Percentiles rank a stretch among this genome's conserved stretches.
These are phyloP conservation scores for Neurospora terricola DNA, from an alignment of 495 filamentous ascomycete species.

Conservation along the genomic window DNA sequence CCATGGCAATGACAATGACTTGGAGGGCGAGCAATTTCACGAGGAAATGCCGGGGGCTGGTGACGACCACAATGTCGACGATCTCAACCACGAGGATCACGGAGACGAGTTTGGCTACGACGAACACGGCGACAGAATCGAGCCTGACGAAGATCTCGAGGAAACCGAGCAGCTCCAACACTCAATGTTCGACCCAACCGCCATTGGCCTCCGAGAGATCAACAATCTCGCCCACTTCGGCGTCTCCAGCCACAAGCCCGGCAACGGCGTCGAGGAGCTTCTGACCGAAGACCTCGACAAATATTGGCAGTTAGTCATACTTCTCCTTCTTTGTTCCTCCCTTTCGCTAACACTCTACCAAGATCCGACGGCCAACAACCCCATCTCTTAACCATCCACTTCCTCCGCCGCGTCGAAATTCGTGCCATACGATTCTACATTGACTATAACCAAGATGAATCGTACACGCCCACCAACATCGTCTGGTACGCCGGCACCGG, in stretches of 20 bases:
- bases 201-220: slow-evolving; percentile 73
- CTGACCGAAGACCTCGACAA: slow-evolving; percentile 65
- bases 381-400: slow-evolving; percentile 87
- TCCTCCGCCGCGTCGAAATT: slow-evolving; percentile 84
- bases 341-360: slow-evolving; percentile 5
- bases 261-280: slow-evolving; percentile 78
- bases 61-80: slow-evolving; percentile 11
- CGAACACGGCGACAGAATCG: neutral
- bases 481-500: slow-evolving; percentile 77
- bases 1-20: neutral
- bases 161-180: slow-evolving; percentile 16
- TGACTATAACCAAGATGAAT: slow-evolving; percentile 86
- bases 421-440: slow-evolving; percentile 76
- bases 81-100: slow-evolving; percentile 15
- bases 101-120: slow-evolving; percentile 8
- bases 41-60: slow-evolving; percentile 3
- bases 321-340: too few relatives aligned
- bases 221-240: slow-evolving; percentile 91
- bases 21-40: neutral
- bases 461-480: slow-evolving; percentile 93
- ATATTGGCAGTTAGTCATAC: slow-evolving; percentile 67
- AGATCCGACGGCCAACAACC: slow-evolving; percentile 91
- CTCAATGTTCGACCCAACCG: slow-evolving; percentile 30
- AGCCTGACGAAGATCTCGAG: slow-evolving; percentile 15
- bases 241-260: slow-evolving; percentile 83